These are phyloP conservation scores for Geoglossum glabrum DNA, from an alignment of 495 filamentous ascomycete genomes.

Conservation along the genomic window DNA sequence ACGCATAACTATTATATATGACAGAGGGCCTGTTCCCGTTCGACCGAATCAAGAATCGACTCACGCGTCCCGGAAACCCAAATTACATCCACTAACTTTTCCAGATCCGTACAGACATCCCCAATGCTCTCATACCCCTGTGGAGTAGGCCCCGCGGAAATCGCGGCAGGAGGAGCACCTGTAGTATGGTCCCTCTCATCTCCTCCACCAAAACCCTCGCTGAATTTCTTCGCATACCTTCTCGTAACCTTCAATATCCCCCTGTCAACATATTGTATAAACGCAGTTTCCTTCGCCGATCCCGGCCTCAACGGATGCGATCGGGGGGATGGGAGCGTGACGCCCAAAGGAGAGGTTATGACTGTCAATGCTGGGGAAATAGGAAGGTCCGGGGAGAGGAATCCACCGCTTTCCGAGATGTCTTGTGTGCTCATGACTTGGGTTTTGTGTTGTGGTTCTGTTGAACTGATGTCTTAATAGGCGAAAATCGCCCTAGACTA, in stretches of 20 bases:
- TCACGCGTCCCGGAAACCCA: slow-evolving; percentile 71
- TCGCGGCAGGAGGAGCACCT: neutral
- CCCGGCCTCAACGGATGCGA: slow-evolving; percentile 44
- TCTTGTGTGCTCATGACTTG: neutral
- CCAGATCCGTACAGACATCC: slow-evolving; percentile 50
- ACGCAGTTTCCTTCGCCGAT: slow-evolving; percentile 53
- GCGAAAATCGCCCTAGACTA: neutral
- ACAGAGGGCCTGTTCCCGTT: neutral
- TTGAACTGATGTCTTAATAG: neutral
- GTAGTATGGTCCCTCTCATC: neutral
- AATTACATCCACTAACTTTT: slow-evolving; percentile 49
- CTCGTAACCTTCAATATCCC: slow-evolving; percentile 42
- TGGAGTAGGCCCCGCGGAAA: neutral
- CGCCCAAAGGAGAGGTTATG: slow-evolving; percentile 23
- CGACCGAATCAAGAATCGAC: slow-evolving; percentile 13
- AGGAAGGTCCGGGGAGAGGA: slow-evolving; percentile 26
- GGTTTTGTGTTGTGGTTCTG: neutral
- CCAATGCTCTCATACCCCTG: slow-evolving; percentile 44
- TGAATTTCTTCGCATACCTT: slow-evolving; percentile 56
- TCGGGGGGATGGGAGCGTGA: slow-evolving; percentile 40
- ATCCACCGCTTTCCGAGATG: slow-evolving; percentile 18
- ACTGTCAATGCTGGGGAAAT: slow-evolving; percentile 34
- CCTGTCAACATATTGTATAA: slow-evolving; percentile 47
- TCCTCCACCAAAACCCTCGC: slow-evolving; percentile 9
- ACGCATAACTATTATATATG: neutral